Conservation (phyloP, 768 basidiomycete genomes). For the Tylopilus intermedius region DNA sequence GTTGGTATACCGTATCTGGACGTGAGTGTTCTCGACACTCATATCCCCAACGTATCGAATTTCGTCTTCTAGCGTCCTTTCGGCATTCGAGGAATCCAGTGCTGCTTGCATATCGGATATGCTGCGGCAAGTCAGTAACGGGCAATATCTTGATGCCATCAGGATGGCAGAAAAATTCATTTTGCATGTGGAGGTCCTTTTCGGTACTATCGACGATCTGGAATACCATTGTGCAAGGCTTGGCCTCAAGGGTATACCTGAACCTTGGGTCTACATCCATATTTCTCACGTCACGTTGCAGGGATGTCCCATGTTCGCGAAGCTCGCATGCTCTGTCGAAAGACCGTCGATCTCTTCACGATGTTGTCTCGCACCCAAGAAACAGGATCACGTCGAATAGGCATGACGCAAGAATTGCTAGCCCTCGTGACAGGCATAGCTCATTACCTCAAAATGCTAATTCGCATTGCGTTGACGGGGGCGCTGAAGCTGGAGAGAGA, state of each 20-base stretch:
- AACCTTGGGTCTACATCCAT: neutral
- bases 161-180: conserved; percentile 99
- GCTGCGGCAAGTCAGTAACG: conserved; percentile 94
- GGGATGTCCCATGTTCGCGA: conserved; percentile 98
- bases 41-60: conserved; percentile 8
- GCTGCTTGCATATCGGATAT: conserved; percentile 99
- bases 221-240: conserved; percentile 80
- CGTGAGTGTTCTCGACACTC: conserved; percentile 47
- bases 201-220: conserved; percentile 94
- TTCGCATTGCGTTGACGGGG: conserved; percentile 94
- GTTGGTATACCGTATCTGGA: conserved; percentile 98
- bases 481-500: conserved; percentile 94
- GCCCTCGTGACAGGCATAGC: conserved; percentile 98
- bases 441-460: conserved; percentile 98
- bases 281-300: conserved; percentile 30
- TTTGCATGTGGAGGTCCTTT: conserved; percentile 94
- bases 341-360: conserved; percentile 97
- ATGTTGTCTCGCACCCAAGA: conserved; percentile 94
- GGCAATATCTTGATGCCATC: conserved; percentile 93
- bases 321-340: conserved; percentile 96
- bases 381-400: conserved; percentile 83
- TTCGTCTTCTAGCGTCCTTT: conserved; percentile 62
- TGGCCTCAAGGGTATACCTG: conserved; percentile 73
- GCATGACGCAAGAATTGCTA: conserved; percentile 94
- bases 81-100: conserved; percentile 98